Conservation (phyloP, 2,329 filamentous ascomycete species). For the Sphaceloma murrayae region DNA sequence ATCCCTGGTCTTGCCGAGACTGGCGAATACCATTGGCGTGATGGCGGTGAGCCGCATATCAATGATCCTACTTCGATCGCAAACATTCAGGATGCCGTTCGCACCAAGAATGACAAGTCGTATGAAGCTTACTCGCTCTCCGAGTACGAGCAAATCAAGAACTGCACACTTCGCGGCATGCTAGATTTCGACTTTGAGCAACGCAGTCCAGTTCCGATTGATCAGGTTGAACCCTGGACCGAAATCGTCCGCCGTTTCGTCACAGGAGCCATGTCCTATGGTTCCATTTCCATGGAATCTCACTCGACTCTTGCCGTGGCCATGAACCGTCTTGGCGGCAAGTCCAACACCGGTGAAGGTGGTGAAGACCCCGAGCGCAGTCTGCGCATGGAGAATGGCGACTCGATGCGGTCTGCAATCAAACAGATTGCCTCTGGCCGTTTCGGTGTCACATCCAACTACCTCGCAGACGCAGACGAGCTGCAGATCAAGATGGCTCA, state of each 20-base stretch:
- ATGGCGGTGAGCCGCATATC: conserved; percentile 88
- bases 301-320: conserved; percentile 92
- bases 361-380: conserved; percentile 91
- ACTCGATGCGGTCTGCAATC: conserved; percentile 94
- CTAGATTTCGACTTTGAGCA: conserved; percentile 95
- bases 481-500: conserved; percentile 99
- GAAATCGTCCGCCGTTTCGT: conserved; percentile 95
- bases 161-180: conserved; percentile 86
- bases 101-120: conserved; percentile 96
- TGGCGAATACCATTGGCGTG: conserved; percentile 96
- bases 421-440: conserved; percentile 95
- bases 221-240: conserved; percentile 96
- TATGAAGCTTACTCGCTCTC: conserved; percentile 92
- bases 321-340: conserved; percentile 93
- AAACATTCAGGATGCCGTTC: conserved; percentile 92
- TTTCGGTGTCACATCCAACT: conserved; percentile 92
- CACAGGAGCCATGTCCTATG: conserved; percentile 96
- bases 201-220: conserved; percentile 73
- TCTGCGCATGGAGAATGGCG: conserved; percentile 75
- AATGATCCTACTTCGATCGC: conserved; percentile 93
- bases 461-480: conserved; percentile 89
- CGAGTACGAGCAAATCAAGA: conserved; percentile 93
- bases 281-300: conserved; percentile 96
- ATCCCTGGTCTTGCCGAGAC: conserved; percentile 79
- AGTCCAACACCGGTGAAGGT: conserved; percentile 96